These are phyloP conservation scores for Penicillium odoratum DNA, from an alignment of 495 filamentous ascomycete species.

Conservation along the genomic window DNA sequence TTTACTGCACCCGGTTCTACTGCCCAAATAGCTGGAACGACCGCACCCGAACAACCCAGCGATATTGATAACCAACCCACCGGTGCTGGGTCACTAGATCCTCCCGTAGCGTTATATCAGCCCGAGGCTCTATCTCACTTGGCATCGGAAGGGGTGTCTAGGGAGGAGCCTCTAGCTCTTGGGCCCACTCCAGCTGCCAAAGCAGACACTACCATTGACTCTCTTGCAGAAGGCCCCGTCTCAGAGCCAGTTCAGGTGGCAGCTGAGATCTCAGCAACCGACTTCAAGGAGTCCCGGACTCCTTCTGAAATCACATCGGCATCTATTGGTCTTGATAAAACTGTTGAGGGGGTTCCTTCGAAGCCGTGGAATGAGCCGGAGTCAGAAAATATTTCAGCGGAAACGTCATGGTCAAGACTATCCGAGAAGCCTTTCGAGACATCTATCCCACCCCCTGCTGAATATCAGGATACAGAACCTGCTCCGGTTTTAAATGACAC, in stretches of 20 bases:
- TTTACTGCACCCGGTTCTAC: constrained; percentile 11
- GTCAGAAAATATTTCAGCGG: too few species aligned
- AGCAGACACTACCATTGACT: background rate
- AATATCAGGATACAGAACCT: background rate
- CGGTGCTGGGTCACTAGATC: background rate
- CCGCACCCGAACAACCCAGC: background rate
- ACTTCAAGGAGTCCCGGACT: constrained; percentile 8
- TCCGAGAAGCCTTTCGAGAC: background rate
- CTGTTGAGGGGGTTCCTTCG: constrained; percentile 4
- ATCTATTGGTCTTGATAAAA: constrained; percentile 10
- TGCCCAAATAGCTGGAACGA: constrained; percentile 6
- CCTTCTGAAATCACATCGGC: background rate
- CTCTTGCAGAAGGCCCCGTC: background rate
- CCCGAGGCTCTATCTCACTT: background rate
- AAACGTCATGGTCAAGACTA: background rate
- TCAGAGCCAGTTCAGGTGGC: background rate
- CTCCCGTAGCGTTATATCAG: background rate
- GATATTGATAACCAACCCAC: background rate
- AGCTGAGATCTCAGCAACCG: constrained; percentile 5
- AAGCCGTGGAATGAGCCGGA: background rate
- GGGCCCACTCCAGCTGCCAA: background rate
- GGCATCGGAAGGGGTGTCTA: background rate
- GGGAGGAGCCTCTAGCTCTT: constrained; percentile 5
- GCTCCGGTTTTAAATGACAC: background rate
- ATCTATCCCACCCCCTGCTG: background rate